A percentile compares a stretch with the other conserved stretches of the same genome.
These are phyloP conservation scores for Pyricularia pennisetigena DNA, from an alignment of 2,329 filamentous ascomycete species.

Conservation along the genomic window DNA sequence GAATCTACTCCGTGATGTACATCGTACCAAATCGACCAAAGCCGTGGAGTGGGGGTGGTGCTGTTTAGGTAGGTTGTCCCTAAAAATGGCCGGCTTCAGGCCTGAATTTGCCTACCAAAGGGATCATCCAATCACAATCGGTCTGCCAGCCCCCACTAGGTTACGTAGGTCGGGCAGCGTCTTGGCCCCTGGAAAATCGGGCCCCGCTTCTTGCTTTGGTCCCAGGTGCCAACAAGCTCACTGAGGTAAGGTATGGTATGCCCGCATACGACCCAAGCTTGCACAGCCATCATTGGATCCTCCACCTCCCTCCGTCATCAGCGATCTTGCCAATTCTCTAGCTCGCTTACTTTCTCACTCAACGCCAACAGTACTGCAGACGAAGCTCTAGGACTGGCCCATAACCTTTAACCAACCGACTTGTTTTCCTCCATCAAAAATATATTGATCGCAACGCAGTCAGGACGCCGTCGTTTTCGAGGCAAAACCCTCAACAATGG, in stretches of 20 bases:
- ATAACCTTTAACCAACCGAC: background rate
- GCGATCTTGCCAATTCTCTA: background rate
- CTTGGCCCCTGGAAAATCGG: background rate
- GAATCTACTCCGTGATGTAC: background rate
- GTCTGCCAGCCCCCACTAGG: background rate
- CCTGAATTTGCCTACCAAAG: background rate
- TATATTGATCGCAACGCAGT: background rate
- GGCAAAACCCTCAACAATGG: constrained; percentile 39
- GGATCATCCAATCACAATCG: background rate
- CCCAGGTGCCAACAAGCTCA: background rate
- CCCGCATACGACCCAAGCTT: background rate
- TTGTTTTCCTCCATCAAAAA: background rate
- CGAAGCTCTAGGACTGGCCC: background rate
- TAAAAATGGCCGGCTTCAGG: background rate
- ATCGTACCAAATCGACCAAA: background rate
- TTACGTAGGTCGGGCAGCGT: background rate
- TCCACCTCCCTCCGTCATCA: background rate
- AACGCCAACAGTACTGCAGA: background rate
- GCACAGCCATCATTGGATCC: background rate
- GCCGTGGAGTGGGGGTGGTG: background rate
- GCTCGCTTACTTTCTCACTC: background rate
- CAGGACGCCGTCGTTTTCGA: background rate
- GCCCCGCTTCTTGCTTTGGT: background rate
- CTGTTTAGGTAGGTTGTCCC: background rate
- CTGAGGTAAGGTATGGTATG: background rate